Evolutionary conservation across 495 filamentous ascomycete species (phyloP), one percentile per base, ranked within the genome.

Genomic region (Neurospora sp.): DNA sequence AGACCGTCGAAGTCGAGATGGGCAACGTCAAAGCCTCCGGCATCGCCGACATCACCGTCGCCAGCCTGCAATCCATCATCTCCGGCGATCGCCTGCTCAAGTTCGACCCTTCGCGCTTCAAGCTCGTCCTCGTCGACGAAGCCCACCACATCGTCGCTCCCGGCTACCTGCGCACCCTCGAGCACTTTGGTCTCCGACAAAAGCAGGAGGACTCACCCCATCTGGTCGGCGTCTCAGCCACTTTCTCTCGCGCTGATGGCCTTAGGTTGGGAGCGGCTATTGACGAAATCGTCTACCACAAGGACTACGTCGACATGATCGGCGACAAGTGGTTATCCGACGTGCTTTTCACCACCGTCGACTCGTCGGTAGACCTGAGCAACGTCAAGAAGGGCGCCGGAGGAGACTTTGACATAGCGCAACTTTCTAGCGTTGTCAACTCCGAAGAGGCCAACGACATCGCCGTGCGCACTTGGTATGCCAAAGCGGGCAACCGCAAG

Each of bases 301-400:
- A 93, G 79, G 94, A 97, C 79, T 99, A 96, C 76, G 87, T 98
- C 72, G 95, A 98, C 76, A 97, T 98, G 95, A 98, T 98, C 72
- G 88, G 88, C 37, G 93, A 96, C 23, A 93, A 94, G 41, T 90
- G 89, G 88, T 87, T 99, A 38, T 88, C 94, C 1, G 86, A 96
- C 77, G 93, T 95, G 5, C 84, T 94, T 16, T 99, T 99, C 81
- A 98, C 96, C 0, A 99, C 96, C 0, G 94, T 98, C 41, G 86
- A 91, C 76, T 92, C 93, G 0, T 90, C 88, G 20, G 93, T 89
- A 7, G 91, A 98, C 82, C 80, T 98, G 39, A 90, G 90, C 0
- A 79, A 82, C 10, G 92, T 98, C 72, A 75, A 72, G 69, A 66
- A 70, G 66, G 88, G 87, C 23, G 83, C 82, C 1, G 90, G 86